A percentile compares a stretch with the other conserved stretches of the same genome.
Evolutionary conservation across 495 filamentous ascomycete species (phyloP).

Genomic region (Penicillium ochrochloron): DNA sequence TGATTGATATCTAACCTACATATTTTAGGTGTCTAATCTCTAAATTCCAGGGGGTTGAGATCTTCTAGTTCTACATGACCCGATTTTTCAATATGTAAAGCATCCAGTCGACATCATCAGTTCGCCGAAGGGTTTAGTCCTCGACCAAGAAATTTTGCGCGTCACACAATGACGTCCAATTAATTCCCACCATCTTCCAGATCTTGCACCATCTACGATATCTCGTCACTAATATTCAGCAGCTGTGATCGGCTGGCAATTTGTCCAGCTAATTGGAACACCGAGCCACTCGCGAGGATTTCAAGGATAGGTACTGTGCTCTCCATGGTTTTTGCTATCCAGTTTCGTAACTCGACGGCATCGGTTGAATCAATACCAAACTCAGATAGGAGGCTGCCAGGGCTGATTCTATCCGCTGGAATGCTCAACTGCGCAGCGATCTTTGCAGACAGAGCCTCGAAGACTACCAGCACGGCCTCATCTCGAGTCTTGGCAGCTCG

Average conservation of each 20-base stretch:
- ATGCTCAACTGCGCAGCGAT: slow-evolving; percentile 35
- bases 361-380: slow-evolving; percentile 54
- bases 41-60: not conserved
- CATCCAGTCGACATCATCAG: not conserved
- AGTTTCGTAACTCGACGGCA: slow-evolving; percentile 51
- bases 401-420: slow-evolving; percentile 45
- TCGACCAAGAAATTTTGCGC: not conserved
- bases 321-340: slow-evolving; percentile 34
- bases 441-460: slow-evolving; percentile 28
- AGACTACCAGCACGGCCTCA: slow-evolving; percentile 32
- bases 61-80: not conserved
- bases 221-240: not conserved
- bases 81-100: not conserved
- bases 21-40: not conserved
- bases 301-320: slow-evolving; percentile 33
- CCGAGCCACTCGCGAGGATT: slow-evolving; percentile 30
- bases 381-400: slow-evolving; percentile 32
- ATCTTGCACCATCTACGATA: not conserved
- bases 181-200: not conserved
- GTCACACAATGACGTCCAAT: not conserved
- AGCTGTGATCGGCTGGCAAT: slow-evolving; percentile 24
- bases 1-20: no score
- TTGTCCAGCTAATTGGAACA: slow-evolving; percentile 27
- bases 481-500: slow-evolving; percentile 28
- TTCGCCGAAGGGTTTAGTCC: not conserved